Percentiles rank a stretch among this genome's conserved stretches.
Conservation (phyloP, 2,329 filamentous ascomycete genomes). For the Monilinia laxa region DNA sequence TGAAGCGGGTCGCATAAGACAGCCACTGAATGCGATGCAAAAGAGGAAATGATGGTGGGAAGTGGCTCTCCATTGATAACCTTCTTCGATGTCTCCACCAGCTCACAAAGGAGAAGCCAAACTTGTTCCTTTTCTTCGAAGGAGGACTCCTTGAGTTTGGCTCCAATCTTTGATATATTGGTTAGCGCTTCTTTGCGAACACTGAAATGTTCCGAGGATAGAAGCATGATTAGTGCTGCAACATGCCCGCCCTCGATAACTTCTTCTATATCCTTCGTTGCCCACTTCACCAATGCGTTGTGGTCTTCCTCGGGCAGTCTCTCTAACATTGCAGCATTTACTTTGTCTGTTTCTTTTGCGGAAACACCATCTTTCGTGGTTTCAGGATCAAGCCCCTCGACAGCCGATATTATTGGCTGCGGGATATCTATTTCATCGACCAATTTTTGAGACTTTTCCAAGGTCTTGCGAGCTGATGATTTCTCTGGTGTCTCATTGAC, state of each 20-base stretch:
- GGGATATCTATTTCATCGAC: slow-evolving; percentile 35
- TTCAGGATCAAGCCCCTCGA: not conserved
- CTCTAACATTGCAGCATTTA: slow-evolving; percentile 28
- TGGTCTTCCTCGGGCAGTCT: slow-evolving; percentile 45
- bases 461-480: slow-evolving; percentile 39
- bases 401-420: slow-evolving; percentile 16
- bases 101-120: slow-evolving; percentile 76
- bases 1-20: slow-evolving; percentile 77
- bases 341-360: slow-evolving; percentile 26
- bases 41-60: slow-evolving; percentile 72
- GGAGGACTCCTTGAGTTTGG: slow-evolving; percentile 63
- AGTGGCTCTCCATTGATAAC: slow-evolving; percentile 58
- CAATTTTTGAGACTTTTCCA: slow-evolving; percentile 34
- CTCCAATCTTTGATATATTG: slow-evolving; percentile 64
- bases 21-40: slow-evolving; percentile 67
- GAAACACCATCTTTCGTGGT: slow-evolving; percentile 18
- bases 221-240: slow-evolving; percentile 67
- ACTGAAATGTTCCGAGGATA: slow-evolving; percentile 71
- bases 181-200: slow-evolving; percentile 76
- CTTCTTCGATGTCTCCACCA: slow-evolving; percentile 69
- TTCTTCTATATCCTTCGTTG: slow-evolving; percentile 73
- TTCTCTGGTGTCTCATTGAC: slow-evolving; percentile 42
- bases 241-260: slow-evolving; percentile 76
- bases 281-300: slow-evolving; percentile 61
- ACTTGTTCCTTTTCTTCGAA: slow-evolving; percentile 76